Conservation (phyloP, 805 yeast species). For the Brettanomyces anomalus region DNA sequence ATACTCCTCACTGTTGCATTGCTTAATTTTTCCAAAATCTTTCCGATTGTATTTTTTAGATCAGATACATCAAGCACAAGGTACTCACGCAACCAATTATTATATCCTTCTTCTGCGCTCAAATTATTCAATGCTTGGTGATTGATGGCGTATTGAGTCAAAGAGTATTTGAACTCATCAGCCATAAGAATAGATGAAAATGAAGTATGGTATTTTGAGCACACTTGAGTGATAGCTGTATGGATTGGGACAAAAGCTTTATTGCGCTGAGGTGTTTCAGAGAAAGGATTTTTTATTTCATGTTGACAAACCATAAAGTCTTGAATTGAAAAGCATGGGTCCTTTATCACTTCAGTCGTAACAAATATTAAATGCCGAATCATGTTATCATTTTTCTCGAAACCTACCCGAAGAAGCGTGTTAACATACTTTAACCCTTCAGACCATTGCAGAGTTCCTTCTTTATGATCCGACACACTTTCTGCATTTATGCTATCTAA, state of each 20-base stretch:
- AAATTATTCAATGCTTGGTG: slow-evolving; percentile 7
- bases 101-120: neutral
- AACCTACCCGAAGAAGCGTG: slow-evolving; percentile 13
- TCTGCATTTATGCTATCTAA: slow-evolving; percentile 12
- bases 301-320: neutral
- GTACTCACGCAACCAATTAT: slow-evolving; percentile 9
- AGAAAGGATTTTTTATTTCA: neutral
- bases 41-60: slow-evolving; percentile 5
- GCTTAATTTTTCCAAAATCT: slow-evolving; percentile 11
- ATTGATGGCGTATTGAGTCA: slow-evolving; percentile 14
- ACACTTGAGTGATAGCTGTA: neutral
- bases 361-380: slow-evolving; percentile 16
- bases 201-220: slow-evolving; percentile 5
- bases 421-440: slow-evolving; percentile 17
- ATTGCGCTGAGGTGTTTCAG: neutral
- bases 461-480: slow-evolving; percentile 5
- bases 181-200: slow-evolving; percentile 17
- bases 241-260: neutral
- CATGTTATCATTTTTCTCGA: slow-evolving; percentile 5
- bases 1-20: slow-evolving; percentile 12
- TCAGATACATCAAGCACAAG: slow-evolving; percentile 17
- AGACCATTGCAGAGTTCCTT: slow-evolving; percentile 12
- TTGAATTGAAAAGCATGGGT: neutral
- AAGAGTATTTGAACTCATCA: slow-evolving; percentile 19
- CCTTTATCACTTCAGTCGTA: slow-evolving; percentile 8